Evolutionary conservation across 2,329 filamentous ascomycete species (phyloP).

Genomic region (Penicillium decumbens): DNA sequence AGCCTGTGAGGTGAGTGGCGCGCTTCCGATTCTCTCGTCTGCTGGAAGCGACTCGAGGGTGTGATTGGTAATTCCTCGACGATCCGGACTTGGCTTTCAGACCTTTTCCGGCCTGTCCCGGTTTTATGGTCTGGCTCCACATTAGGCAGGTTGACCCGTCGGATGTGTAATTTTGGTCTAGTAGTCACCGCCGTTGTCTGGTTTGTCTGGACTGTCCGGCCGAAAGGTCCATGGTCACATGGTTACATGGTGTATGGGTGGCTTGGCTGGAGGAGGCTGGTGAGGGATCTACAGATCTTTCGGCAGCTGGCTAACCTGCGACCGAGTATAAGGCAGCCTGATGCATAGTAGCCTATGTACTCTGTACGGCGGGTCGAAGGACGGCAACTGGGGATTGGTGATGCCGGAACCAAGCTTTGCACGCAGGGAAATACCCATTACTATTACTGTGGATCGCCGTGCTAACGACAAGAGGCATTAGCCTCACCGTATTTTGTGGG

Average conservation of each 20-base stretch:
- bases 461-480: constrained; percentile 3
- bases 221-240: not conserved
- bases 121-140: constrained; percentile 2
- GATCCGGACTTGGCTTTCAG: constrained; percentile 24
- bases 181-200: constrained; percentile 6
- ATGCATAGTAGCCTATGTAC: constrained; percentile 10
- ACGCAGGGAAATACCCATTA: not conserved
- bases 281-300: constrained; percentile 5
- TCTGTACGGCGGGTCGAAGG: not conserved
- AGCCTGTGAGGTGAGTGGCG: constrained; percentile 32
- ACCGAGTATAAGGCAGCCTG: not conserved
- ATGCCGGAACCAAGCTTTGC: constrained; percentile 9
- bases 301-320: not conserved
- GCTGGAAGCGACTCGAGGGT: constrained; percentile 10
- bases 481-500: constrained; percentile 24
- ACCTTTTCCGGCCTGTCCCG: constrained; percentile 24
- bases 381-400: not conserved
- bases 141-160: constrained; percentile 4
- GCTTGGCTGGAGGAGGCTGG: not conserved
- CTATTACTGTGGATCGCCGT: not conserved
- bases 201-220: constrained; percentile 12
- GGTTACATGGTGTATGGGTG: not conserved
- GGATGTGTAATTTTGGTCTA: not conserved
- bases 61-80: constrained; percentile 24
- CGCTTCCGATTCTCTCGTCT: constrained; percentile 17